A percentile compares a stretch with the other conserved stretches of the same genome.
Conservation (phyloP, 2,329 filamentous ascomycete species). For the Botrytis tulipae region DNA sequence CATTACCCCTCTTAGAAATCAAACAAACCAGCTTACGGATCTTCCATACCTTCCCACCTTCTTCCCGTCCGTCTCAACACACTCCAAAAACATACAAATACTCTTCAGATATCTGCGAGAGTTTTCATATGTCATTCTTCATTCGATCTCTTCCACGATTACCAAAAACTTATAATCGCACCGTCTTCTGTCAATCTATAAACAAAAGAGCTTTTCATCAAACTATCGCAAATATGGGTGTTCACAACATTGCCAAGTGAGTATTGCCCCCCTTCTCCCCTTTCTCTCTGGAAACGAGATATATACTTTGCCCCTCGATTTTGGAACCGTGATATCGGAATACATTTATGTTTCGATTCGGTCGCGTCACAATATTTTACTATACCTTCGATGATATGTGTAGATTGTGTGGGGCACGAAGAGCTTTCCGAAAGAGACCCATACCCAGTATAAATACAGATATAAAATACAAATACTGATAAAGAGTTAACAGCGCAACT, state of each 20-base stretch:
- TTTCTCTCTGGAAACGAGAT: not conserved
- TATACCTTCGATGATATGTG: not conserved
- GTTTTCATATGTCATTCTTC: slow-evolving; percentile 28
- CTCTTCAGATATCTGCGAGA: not conserved
- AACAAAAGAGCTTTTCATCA: slow-evolving; percentile 39
- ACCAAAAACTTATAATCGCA: slow-evolving; percentile 20
- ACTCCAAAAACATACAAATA: slow-evolving; percentile 1
- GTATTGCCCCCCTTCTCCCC: slow-evolving; percentile 20
- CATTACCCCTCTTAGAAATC: slow-evolving; percentile 25
- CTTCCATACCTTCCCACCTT: not conserved
- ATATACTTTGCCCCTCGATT: not conserved
- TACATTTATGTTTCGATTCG: not conserved
- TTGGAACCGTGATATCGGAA: not conserved
- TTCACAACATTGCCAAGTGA: slow-evolving; percentile 46
- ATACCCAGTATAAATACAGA: not conserved
- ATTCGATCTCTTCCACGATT: slow-evolving; percentile 23
- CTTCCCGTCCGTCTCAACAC: not conserved
- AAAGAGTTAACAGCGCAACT: slow-evolving; percentile 47
- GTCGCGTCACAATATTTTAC: not conserved
- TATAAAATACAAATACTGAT: slow-evolving; percentile 26
- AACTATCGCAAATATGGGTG: slow-evolving; percentile 45
- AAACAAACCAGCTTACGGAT: not conserved
- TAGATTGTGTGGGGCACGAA: not conserved
- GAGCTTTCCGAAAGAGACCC: not conserved
- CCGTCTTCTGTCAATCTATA: not conserved